Evolutionary conservation across 2,329 filamentous ascomycete genomes (phyloP), one percentile per base, ranked within the genome.

Genomic region (Fusarium tupiense): DNA sequence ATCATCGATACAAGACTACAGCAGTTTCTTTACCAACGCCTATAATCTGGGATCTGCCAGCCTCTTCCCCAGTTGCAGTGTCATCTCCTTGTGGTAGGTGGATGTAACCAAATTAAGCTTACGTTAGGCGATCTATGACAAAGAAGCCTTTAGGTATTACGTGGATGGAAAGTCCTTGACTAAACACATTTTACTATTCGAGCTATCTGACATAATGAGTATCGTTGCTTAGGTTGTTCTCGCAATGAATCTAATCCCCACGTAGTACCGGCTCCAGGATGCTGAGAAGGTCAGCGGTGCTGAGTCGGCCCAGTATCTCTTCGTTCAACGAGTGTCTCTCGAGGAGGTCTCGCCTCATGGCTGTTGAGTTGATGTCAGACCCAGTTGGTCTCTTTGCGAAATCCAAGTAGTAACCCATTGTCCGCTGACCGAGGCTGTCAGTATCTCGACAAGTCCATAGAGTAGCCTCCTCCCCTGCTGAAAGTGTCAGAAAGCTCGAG

Each of bases 341-440:
- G 2, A 59, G 22, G 11, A 49, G 43, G 0, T 40, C 43, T 19
- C 31, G 56, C 33, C 56, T 59, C 56, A 59, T 59, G 13, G 31
- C 31, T 19, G 56, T 59, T 8, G 56, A 59, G 43, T 59, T 59
- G 7, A 59, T 47, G 24, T 49, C 56, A 40, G 56, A 38, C 19
- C 56, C 56, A 38, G 31, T 29, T 59, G 43, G 56, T 22, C 33
- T 59, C 14, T 49, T 38, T 7, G 56, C 43, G 6, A 59, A 59
- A 5, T 59, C 56, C 33, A 59, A 4, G n/a, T 59, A 59, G 43
- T 59, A 59, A 17, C 56, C 56, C 43, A 47, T 59, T 14, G 33
- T 59, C 33, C 3, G 8, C 10, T n/a, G n/a, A 3, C 29, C 40
- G 3, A 29, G n/a, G 41, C 43, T 46, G 9, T 46, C 43, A 4